These are phyloP conservation scores for Aspergillus egyptiacus DNA, from an alignment of 495 filamentous ascomycete genomes.

Conservation along the genomic window DNA sequence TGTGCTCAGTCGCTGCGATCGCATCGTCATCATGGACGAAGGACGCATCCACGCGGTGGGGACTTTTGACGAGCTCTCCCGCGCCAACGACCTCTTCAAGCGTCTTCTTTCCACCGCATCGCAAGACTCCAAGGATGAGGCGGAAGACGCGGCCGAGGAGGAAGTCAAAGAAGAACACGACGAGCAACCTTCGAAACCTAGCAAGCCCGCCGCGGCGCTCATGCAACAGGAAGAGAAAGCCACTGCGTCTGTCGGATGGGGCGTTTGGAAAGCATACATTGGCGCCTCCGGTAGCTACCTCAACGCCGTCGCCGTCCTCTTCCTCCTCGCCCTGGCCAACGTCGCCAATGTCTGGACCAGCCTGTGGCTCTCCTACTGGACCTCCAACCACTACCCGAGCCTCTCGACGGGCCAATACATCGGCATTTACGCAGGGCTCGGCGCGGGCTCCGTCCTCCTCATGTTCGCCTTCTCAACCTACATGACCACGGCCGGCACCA, in stretches of 20 bases:
- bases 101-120: conserved; percentile 78
- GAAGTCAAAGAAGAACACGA: conserved; percentile 21
- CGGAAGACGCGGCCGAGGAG: conserved; percentile 26
- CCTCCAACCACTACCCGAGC: conserved; percentile 55
- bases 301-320: conserved; percentile 58
- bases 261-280: conserved; percentile 76
- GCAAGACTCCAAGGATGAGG: conserved; percentile 51
- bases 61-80: conserved; percentile 83
- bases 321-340: conserved; percentile 64
- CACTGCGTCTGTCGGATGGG: conserved; percentile 74
- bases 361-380: conserved; percentile 94
- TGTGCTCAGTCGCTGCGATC: conserved; percentile 82
- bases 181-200: conserved; percentile 43
- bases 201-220: conserved; percentile 44
- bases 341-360: conserved; percentile 80
- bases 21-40: conserved; percentile 85
- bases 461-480: conserved; percentile 75
- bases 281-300: conserved; percentile 70
- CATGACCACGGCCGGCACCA: conserved; percentile 58
- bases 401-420: conserved; percentile 65
- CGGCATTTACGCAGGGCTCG: conserved; percentile 77
- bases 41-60: conserved; percentile 78
- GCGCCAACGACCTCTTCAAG: conserved; percentile 64
- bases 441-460: conserved; percentile 62
- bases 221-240: conserved; percentile 93